A percentile compares a stretch with the other conserved stretches of the same genome.
These are phyloP conservation scores for Boletus huronensis DNA, from an alignment of 768 basidiomycete genomes.

Conservation along the genomic window DNA sequence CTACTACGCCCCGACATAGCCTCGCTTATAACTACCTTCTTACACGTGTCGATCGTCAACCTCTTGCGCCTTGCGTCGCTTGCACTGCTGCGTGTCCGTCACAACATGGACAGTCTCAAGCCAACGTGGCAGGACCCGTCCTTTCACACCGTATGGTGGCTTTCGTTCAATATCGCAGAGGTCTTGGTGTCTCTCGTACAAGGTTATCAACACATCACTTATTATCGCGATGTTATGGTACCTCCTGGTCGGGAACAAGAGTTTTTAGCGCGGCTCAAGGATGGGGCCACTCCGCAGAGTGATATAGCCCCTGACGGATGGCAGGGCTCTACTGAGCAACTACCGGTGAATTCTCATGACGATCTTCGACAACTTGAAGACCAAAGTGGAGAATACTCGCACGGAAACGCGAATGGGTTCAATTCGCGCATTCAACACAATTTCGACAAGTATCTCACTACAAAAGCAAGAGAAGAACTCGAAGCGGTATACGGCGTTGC, in stretches of 20 bases:
- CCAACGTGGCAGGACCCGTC: slow-evolving; percentile 55
- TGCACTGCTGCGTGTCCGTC: slow-evolving; percentile 49
- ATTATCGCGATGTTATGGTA: slow-evolving; percentile 70
- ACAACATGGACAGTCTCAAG: slow-evolving; percentile 37
- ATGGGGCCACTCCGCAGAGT: slow-evolving; percentile 1
- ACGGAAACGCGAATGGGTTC: slow-evolving; percentile 14
- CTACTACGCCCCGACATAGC: slow-evolving; percentile 26
- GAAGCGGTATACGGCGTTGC: slow-evolving; percentile 81
- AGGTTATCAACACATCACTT: slow-evolving; percentile 62
- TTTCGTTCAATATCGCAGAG: slow-evolving; percentile 68
- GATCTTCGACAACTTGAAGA: slow-evolving; percentile 22
- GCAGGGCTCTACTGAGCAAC: slow-evolving; percentile 10
- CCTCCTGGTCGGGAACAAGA: slow-evolving; percentile 39
- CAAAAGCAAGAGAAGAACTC: slow-evolving; percentile 69
- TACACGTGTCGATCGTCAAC: slow-evolving; percentile 51
- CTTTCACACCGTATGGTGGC: slow-evolving; percentile 73
- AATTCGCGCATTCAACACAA: slow-evolving; percentile 55
- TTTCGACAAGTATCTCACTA: slow-evolving; percentile 57
- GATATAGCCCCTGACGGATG: slow-evolving; percentile 11
- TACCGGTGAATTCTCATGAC: slow-evolving; percentile 8
- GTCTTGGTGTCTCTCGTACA: slow-evolving; percentile 62
- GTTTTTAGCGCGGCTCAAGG: slow-evolving; percentile 33
- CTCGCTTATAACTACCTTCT: slow-evolving; percentile 36
- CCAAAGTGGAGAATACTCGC: slow-evolving; percentile 4
- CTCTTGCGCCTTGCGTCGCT: slow-evolving; percentile 53